Percentiles rank a stretch among this genome's conserved stretches.
Conservation (phyloP, 1,284 basidiomycete genomes). For the Boletus semigastroideus region DNA sequence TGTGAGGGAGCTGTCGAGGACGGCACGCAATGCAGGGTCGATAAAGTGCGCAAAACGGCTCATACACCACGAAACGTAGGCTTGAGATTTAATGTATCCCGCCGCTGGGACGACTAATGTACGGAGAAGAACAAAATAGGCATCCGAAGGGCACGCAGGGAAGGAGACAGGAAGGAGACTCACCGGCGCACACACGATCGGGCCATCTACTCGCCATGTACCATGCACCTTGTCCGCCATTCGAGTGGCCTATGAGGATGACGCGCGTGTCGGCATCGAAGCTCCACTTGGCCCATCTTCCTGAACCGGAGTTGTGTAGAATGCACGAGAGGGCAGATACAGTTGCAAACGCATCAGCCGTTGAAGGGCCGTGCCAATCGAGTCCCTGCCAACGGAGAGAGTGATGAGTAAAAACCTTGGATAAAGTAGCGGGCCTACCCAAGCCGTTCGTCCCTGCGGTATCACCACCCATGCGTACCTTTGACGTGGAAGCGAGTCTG, state of each 20-base stretch:
- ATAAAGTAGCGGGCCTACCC: constrained; percentile 46
- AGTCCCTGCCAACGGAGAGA: constrained; percentile 53
- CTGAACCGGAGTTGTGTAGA: constrained; percentile 31
- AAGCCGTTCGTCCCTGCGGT: constrained; percentile 71
- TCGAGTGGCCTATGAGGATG: constrained; percentile 83
- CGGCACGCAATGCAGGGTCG: constrained; percentile 70
- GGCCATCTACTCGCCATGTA: constrained; percentile 75
- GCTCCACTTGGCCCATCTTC: constrained; percentile 44
- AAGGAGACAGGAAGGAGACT: constrained; percentile 2
- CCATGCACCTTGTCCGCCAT: constrained; percentile 91
- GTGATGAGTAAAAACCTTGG: not conserved
- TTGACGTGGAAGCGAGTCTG: constrained; percentile 56
- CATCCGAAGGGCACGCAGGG: not conserved
- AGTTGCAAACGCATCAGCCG: constrained; percentile 57
- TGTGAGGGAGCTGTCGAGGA: constrained; percentile 71
- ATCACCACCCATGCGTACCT: constrained; percentile 67
- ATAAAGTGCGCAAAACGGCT: constrained; percentile 74
- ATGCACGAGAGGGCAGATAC: constrained; percentile 55
- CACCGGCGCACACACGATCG: constrained; percentile 70
- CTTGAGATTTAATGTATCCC: constrained; percentile 81
- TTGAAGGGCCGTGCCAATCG: constrained; percentile 82
- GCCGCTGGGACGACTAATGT: constrained; percentile 67
- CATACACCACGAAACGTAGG: constrained; percentile 75
- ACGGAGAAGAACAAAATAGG: not conserved
- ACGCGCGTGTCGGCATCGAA: constrained; percentile 43